Conservation (phyloP, 176 grass and related monocot genomes). For the Saccharum spontaneum region DNA sequence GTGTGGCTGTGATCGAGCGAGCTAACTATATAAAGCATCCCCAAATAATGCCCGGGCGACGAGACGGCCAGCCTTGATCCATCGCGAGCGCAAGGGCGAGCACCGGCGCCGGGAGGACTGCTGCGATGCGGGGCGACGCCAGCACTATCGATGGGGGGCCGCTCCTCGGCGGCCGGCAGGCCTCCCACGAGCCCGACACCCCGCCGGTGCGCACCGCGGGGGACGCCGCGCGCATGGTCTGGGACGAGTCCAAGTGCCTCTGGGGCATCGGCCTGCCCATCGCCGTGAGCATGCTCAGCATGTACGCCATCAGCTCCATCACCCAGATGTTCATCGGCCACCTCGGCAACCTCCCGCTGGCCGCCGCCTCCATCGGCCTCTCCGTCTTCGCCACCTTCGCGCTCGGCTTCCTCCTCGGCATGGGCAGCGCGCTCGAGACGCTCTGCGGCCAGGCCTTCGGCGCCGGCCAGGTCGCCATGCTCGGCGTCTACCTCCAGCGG, state of each 20-base stretch:
- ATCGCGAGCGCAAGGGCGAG: not conserved
- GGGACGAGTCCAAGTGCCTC: conserved; percentile 45
- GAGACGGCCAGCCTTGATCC: not conserved
- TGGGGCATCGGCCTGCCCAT: conserved; percentile 70
- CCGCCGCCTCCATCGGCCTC: conserved; percentile 55
- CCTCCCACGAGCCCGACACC: not conserved
- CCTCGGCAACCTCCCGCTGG: conserved; percentile 61
- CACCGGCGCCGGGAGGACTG: not conserved
- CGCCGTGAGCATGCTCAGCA: conserved; percentile 42
- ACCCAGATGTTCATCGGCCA: conserved; percentile 71
- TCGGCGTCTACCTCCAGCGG: conserved; percentile 71
- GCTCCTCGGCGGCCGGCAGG: not conserved
- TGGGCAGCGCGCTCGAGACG: conserved; percentile 91
- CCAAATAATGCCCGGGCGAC: not conserved
- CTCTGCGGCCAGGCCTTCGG: conserved; percentile 86
- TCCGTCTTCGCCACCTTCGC: conserved; percentile 60
- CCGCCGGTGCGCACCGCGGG: not conserved
- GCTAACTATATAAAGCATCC: not conserved
- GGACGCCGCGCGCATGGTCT: conserved; percentile 32
- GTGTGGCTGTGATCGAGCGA: too few relatives aligned
- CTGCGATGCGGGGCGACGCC: not conserved
- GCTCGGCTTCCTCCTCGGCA: conserved; percentile 70
- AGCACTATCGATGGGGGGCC: not conserved
- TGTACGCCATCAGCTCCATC: conserved; percentile 43
- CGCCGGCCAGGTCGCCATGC: conserved; percentile 54